Percentiles rank a stretch among this genome's conserved stretches.
Evolutionary conservation across 148 eudicot genomes (phyloP).

Genomic region (Camellia granthamiana): DNA sequence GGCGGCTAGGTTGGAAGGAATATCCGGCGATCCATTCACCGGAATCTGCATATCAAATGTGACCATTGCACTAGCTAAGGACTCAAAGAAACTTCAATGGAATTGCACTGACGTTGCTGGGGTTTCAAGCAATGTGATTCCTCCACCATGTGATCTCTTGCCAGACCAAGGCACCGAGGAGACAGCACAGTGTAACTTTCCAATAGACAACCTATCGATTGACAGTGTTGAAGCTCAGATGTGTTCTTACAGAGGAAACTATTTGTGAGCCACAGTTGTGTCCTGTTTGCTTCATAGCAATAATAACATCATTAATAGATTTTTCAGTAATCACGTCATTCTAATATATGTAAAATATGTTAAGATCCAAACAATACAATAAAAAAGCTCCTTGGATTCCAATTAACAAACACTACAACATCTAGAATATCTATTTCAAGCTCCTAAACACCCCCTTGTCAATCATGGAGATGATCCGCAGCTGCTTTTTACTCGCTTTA

Average conservation of each 20-base stretch:
- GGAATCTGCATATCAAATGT: slow-evolving; percentile 88
- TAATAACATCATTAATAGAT: not conserved
- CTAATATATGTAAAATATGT: not conserved
- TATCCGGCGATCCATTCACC: slow-evolving; percentile 70
- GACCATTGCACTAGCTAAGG: slow-evolving; percentile 54
- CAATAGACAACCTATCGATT: slow-evolving; percentile 56
- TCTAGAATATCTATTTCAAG: not conserved
- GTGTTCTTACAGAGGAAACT: slow-evolving; percentile 43
- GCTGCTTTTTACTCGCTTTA: not conserved
- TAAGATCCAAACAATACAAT: not conserved
- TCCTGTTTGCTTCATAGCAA: slow-evolving; percentile 10
- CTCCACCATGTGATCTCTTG: slow-evolving; percentile 60
- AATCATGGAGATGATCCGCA: not conserved
- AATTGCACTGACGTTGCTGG: slow-evolving; percentile 69
- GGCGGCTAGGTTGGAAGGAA: slow-evolving; percentile 78
- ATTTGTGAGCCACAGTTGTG: slow-evolving; percentile 11
- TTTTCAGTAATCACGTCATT: not conserved
- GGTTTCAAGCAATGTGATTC: slow-evolving; percentile 63
- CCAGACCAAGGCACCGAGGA: slow-evolving; percentile 43
- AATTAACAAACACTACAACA: not conserved
- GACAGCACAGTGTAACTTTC: slow-evolving; percentile 46
- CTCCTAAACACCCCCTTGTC: not conserved
- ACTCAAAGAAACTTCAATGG: slow-evolving; percentile 73
- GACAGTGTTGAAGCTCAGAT: slow-evolving; percentile 51
- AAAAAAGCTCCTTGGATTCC: not conserved